Conservation (phyloP, 768 basidiomycete genomes). For the Gyrodon lividus region DNA sequence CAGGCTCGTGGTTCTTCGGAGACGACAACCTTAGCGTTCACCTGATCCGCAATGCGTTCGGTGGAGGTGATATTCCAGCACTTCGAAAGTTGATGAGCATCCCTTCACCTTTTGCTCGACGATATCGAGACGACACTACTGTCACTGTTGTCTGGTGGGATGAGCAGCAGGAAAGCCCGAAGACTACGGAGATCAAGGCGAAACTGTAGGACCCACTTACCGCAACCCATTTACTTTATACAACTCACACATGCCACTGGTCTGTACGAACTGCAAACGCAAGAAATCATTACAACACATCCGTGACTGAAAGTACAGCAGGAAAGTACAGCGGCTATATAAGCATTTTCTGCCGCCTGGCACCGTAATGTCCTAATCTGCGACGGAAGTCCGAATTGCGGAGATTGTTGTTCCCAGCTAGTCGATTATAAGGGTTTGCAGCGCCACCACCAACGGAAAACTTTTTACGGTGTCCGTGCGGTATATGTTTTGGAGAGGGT, state of each 20-base stretch:
- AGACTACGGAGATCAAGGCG: constrained; percentile 40
- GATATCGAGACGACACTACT: constrained; percentile 81
- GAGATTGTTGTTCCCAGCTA: constrained; percentile 37
- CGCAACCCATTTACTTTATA: background rate
- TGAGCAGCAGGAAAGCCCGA: constrained; percentile 44
- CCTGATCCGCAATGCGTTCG: constrained; percentile 88
- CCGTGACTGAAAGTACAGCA: background rate
- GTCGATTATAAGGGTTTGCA: constrained; percentile 35
- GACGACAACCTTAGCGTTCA: constrained; percentile 81
- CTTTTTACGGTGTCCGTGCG: constrained; percentile 23
- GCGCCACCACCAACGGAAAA: constrained; percentile 31
- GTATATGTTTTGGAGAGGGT: constrained; percentile 22
- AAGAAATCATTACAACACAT: background rate
- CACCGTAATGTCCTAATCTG: constrained; percentile 30
- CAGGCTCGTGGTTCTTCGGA: constrained; percentile 72
- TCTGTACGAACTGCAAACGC: constrained; percentile 6
- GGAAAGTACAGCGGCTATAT: constrained; percentile 30
- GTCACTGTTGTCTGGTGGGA: constrained; percentile 89
- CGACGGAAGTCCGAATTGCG: constrained; percentile 23
- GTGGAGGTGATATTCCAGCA: constrained; percentile 69
- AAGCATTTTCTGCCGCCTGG: constrained; percentile 34
- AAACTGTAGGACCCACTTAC: constrained; percentile 44
- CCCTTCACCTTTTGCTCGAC: constrained; percentile 73
- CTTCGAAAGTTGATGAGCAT: constrained; percentile 73
- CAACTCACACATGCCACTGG: background rate